Evolutionary conservation across 1,284 basidiomycete species (phyloP).

Genomic region (Pyrrhoderma noxium): DNA sequence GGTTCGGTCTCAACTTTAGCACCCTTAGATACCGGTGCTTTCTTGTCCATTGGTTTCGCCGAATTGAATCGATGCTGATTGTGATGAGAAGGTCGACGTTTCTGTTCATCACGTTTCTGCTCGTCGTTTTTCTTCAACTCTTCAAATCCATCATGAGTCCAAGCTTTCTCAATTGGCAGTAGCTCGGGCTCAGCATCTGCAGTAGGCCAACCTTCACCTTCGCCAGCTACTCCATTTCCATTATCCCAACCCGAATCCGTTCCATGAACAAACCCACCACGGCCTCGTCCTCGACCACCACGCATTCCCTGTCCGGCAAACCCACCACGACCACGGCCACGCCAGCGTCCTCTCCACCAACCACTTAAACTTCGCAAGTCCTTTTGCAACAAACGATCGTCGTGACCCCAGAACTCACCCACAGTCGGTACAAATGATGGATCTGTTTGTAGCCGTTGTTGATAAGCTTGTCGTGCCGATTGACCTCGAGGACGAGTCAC

Average conservation of each 20-base stretch:
- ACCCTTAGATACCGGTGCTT: too few species aligned
- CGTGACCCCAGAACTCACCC: conserved; percentile 88
- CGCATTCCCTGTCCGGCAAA: conserved; percentile 37
- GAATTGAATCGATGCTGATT: too few species aligned
- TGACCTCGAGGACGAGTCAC: conserved; percentile 40
- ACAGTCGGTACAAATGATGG: conserved; percentile 82
- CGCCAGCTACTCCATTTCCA: conserved; percentile 14
- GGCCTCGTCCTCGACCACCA: conserved; percentile 36
- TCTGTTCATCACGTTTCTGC: conserved; percentile 21
- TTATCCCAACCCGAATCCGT: conserved; percentile 8
- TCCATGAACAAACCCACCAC: conserved; percentile 32
- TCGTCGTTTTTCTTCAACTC: conserved; percentile 73
- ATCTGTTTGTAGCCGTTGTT: conserved; percentile 68
- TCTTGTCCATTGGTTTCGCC: too few species aligned
- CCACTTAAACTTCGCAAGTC: conserved; percentile 66
- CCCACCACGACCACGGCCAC: conserved; percentile 54
- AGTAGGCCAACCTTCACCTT: conserved; percentile 13
- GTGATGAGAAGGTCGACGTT: too few species aligned
- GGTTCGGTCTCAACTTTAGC: too few species aligned
- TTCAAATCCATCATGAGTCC: conserved; percentile 80
- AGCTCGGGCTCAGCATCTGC: conserved; percentile 31
- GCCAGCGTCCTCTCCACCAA: conserved; percentile 78
- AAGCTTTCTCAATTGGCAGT: conserved; percentile 57
- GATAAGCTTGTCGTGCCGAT: conserved; percentile 67
- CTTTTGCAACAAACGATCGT: conserved; percentile 75